Evolutionary conservation across 208 protist species (phyloP), one percentile per base, ranked within the genome.

Genomic region (Trypanosoma mega): DNA sequence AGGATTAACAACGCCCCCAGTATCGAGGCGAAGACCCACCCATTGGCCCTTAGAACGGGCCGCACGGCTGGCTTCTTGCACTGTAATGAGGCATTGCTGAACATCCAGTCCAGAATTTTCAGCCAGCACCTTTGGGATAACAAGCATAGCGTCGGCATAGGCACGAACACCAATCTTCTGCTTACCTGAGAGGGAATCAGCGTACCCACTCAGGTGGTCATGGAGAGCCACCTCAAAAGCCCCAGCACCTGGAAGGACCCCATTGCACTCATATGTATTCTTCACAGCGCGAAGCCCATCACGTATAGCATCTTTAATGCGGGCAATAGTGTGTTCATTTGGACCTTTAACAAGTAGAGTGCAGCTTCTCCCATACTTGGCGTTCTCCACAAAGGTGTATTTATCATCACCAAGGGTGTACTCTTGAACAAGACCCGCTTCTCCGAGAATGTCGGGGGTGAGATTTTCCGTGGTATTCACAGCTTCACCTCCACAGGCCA

Each of bases 311-410:
- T 99, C 98, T 78, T 99, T 99, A 60, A 99, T 97, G 76, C 99
- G 99, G 3, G 85, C 90, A 70, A 99, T 98, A 0, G 96, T 99
- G 81, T 99, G 98, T 55, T 98, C 94, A 73, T 98, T 99, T 39
- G 99, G 98, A 11, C 98, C 98, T 77, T 99, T 99, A 46, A 99
- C 91, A 4, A 99, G 72, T 21, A 99, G 97, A 14, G 99, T 99
- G 82, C 98, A 99, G 51, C 98, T 99, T 51, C 85, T 77, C 18
- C 98, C 98, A 54, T 98, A 89, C 63, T 94, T 88, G 41, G 88
- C 81, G 45, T 98, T 97, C 78, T 99, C 99, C 12, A 99, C 93
- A 86, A 99, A 99, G 2, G 99, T 99, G 82, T 98, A 99, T 75
- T 98, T 99, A 47, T 99, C 98, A 60, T 99, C 99, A 34, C 98